Base-by-base conservation (phyloP, 2,329 filamentous ascomycete genomes). In the Pseudofabraea citricarpa region DNA sequence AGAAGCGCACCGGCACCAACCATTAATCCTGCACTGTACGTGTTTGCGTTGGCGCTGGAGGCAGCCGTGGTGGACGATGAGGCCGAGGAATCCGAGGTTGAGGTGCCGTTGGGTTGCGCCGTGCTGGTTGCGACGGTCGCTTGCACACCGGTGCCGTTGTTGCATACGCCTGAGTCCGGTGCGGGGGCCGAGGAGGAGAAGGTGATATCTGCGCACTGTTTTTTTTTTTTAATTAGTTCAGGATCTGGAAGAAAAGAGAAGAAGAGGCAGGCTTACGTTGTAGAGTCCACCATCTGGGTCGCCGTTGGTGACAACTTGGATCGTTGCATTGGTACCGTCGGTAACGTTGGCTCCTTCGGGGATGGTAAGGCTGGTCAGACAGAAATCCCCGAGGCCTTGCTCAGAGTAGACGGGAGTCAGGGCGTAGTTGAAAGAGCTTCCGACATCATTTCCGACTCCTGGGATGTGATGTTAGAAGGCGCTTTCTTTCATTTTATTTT, bases 181-280 rank as follows among this genome's bases (percentile, higher is more conserved):
- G 64, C 62, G 16, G 71, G 64, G 4, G 76, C 70, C 6, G 67
- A 66, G 38, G 68, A 65, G 26, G 73, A 74, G 65, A 90, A 83
- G 24, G 77, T 81, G 51, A 90, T 77, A 56, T 90, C 85, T 56
- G 85, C 82, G 64, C 87, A 91, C 79, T 83, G 47, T 31, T 6
- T 2, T 6, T 27, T 27, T 7, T 10, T 20, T 9, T 13, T 21
- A 3, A 12, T 16, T 10, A 35, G 7, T 19, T 40, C 12, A 20
- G 20, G 20, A 24, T 23, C 19, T 42, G 13, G 5, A 16, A 40
- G 15, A 18, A 13, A 19, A 22, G 19, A 18, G 6, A 13, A 13
- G 32, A 26, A 35, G 22, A 20, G 12, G 15, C 24, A 33, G n/a
- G 52, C 71, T 54, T 61, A 76, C 73, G 63, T 83, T 86, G 65